These are phyloP conservation scores for Sarcomyxa edulis DNA, from an alignment of 768 basidiomycete genomes.

Conservation along the genomic window DNA sequence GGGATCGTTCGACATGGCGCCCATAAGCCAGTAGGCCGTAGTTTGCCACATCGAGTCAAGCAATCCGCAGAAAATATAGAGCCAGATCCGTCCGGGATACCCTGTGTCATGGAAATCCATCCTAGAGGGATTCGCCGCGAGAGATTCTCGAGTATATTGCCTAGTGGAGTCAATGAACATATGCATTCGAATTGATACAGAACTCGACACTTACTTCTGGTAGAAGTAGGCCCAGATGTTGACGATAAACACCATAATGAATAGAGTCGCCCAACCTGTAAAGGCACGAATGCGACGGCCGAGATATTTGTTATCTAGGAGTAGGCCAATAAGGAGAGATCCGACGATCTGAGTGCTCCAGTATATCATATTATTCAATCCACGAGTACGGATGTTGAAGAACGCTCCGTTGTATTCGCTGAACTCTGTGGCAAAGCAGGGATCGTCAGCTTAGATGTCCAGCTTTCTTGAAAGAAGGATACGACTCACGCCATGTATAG, in stretches of 20 bases:
- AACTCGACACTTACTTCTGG: conserved; percentile 41
- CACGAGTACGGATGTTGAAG: conserved; percentile 74
- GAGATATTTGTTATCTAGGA: conserved; percentile 54
- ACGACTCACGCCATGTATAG: conserved; percentile 70
- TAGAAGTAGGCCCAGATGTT: conserved; percentile 76
- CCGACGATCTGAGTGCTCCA: conserved; percentile 78
- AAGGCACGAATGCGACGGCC: conserved; percentile 67
- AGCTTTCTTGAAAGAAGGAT: not conserved
- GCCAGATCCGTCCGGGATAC: conserved; percentile 50
- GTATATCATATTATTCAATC: conserved; percentile 73
- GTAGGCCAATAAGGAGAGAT: conserved; percentile 59
- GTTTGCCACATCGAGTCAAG: conserved; percentile 86
- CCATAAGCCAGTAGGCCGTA: conserved; percentile 77
- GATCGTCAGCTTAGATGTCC: conserved; percentile 7
- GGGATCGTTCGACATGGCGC: conserved; percentile 80
- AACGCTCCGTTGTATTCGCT: conserved; percentile 72
- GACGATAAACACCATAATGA: conserved; percentile 63
- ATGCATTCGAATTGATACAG: conserved; percentile 9
- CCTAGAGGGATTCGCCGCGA: conserved; percentile 31
- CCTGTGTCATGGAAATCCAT: conserved; percentile 54
- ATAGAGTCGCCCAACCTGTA: conserved; percentile 56
- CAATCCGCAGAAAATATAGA: conserved; percentile 70
- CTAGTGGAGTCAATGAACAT: conserved; percentile 19
- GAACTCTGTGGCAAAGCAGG: conserved; percentile 58
- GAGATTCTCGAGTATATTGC: conserved; percentile 52